Evolutionary conservation across 1,284 basidiomycete genomes (phyloP).

Genomic region (Moesziomyces antarcticus): DNA sequence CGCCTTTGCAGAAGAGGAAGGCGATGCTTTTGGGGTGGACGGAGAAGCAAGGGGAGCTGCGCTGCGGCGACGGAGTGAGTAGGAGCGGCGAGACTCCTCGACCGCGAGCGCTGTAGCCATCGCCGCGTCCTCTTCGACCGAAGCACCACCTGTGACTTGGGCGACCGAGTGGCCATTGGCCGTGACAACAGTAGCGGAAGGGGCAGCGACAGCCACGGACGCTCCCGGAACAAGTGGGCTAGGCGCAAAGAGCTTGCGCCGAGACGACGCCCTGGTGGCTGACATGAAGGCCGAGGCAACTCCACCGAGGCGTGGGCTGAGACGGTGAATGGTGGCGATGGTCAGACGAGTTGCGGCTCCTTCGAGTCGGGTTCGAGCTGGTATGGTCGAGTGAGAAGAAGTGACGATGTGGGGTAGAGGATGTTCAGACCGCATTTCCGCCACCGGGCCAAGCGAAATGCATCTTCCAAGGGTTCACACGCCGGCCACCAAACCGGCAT

Average conservation of each 20-base stretch:
- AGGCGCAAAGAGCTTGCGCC: conserved; percentile 45
- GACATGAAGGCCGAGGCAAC: conserved; percentile 7
- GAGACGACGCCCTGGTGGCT: conserved; percentile 7
- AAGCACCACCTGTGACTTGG: background rate
- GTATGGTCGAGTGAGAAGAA: background rate
- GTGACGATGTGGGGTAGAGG: background rate
- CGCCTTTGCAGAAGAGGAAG: background rate
- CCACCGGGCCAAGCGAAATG: too few species aligned
- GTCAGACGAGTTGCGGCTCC: too few species aligned
- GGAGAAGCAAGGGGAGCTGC: background rate
- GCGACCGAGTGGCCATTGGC: background rate
- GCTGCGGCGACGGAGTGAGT: conserved; percentile 23
- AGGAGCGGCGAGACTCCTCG: conserved; percentile 18
- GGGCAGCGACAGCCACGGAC: background rate
- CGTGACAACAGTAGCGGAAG: background rate
- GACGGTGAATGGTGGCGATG: background rate
- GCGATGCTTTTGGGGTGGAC: background rate
- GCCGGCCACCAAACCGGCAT: too few species aligned
- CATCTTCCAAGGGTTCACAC: too few species aligned
- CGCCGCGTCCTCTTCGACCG: conserved; percentile 11
- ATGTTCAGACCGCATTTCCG: background rate
- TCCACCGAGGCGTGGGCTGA: background rate
- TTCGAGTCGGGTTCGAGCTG: background rate
- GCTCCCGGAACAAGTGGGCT: conserved; percentile 8
- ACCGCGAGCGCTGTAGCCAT: conserved; percentile 23